phyloP scores from a whole-genome alignment of 2,329 filamentous ascomycete genomes.

The Simplicillium sp. region DNA sequence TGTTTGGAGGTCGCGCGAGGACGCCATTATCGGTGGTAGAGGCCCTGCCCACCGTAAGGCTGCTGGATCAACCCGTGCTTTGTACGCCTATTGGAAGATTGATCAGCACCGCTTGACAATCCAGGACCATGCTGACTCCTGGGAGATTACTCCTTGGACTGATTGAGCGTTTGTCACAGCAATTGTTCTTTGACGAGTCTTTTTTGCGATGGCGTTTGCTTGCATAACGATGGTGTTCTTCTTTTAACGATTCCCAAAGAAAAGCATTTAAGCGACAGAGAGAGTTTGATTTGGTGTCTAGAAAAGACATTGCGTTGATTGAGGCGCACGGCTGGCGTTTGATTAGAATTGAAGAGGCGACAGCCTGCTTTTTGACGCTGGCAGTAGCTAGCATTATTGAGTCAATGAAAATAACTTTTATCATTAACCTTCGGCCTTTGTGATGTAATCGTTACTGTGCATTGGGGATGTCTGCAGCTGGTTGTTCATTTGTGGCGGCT shows the following conservation, averaged over 20 bases:
- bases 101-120: conserved; percentile 62
- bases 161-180: conserved; percentile 3
- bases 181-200: too few species aligned
- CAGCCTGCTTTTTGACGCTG: too few species aligned
- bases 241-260: background rate
- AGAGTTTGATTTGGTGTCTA: too few species aligned
- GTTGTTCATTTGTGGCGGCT: background rate
- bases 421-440: too few species aligned
- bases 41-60: conserved; percentile 55
- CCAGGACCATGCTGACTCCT: conserved; percentile 52
- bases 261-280: conserved; percentile 1
- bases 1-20: conserved; percentile 51
- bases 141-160: conserved; percentile 54
- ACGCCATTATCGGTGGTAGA: conserved; percentile 49
- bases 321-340: too few species aligned
- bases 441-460: too few species aligned
- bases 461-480: too few species aligned
- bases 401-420: too few species aligned
- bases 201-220: conserved; percentile 1
- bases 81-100: conserved; percentile 59
- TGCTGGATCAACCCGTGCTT: conserved; percentile 53
- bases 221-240: background rate
- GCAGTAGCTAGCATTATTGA: too few species aligned
- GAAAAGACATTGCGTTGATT: too few species aligned
- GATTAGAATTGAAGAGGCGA: too few species aligned